Conservation (phyloP, 208 protist species). For the Acanthamoeba castellanii region DNA sequence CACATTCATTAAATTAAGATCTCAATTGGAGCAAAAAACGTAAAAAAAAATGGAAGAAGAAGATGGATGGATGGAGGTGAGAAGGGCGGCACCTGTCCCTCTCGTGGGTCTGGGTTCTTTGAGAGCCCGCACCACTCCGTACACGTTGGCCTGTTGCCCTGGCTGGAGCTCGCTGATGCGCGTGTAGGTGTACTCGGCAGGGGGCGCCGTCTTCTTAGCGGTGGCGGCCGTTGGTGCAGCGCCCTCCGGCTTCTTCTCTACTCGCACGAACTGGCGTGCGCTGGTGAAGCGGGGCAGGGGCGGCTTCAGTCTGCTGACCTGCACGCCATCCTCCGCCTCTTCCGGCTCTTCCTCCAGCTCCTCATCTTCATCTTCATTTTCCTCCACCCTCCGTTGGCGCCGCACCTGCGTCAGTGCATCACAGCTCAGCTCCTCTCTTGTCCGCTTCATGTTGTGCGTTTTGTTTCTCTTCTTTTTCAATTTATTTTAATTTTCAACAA, state of each 20-base stretch:
- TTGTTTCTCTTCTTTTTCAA: not conserved
- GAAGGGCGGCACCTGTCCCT: not conserved
- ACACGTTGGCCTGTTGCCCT: not conserved
- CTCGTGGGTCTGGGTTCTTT: not conserved
- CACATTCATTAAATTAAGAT: not conserved
- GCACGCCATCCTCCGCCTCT: not conserved
- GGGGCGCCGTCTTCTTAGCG: not conserved
- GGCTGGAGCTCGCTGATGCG: constrained; percentile 20
- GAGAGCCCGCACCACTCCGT: not conserved
- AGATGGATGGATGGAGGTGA: not conserved
- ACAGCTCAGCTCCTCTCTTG: constrained; percentile 25
- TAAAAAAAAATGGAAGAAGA: not conserved
- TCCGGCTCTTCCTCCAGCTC: not conserved
- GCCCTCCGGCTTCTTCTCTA: not conserved
- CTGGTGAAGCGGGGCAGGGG: constrained; percentile 30
- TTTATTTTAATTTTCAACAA: not conserved
- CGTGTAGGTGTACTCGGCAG: constrained; percentile 43
- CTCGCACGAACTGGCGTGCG: not conserved
- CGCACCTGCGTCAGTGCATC: not conserved
- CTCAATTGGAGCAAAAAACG: not conserved
- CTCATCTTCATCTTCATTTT: constrained; percentile 18
- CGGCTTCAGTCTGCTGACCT: not conserved
- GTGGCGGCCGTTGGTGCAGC: not conserved
- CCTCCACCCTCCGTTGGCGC: not conserved
- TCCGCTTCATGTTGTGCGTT: not conserved